Base-by-base conservation (phyloP, 257 asterid species). In the Lycium barbarum region DNA sequence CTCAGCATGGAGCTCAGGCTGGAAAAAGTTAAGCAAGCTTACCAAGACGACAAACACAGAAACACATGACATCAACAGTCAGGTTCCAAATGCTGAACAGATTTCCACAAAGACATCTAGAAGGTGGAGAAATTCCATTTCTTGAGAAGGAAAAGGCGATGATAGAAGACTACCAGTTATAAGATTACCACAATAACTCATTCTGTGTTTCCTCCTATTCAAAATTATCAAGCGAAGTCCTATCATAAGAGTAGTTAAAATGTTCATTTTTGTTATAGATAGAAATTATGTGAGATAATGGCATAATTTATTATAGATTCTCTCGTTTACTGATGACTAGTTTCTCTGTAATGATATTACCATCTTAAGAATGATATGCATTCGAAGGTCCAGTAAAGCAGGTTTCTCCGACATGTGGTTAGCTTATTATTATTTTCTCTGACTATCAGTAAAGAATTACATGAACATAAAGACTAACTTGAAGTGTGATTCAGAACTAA, bases 61-160 rank as follows among this genome's bases (percentile, higher is more conserved):
- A 7, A 83, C 81, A 49, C 89, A 82, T 63, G 94, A 92, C 10
- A 72, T 59, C 20, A 88, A 89, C 17, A 65, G 88, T 66, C 89
- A 88, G 61, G 87, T 67, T 51, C 59, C 87, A 4, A 88, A 87
- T 83, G 55, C 88, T 22, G 96, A 92, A 84, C 92, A 89, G 76
- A 33, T 26, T 26, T 26, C 88, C 26, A 85, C 86, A 80, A 93
- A 93, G 90, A 45, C 90, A 17, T 93, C 95, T 5, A 91, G 98
- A 78, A 93, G 97, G 87, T 95, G 98, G 98, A 95, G 98, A 89
- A 95, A 95, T 85, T 95, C 98, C 47, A 92, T 94, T 86, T 95
- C 98, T n/a, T 93, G 91, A 94, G 68, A 49, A 73, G 63, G 85
- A 57, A 26, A 49, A 22, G 49, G 58, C 38, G 36, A 18, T 35